Conservation (phyloP, 345 rosid species). For the Noccaea caerulescens region DNA sequence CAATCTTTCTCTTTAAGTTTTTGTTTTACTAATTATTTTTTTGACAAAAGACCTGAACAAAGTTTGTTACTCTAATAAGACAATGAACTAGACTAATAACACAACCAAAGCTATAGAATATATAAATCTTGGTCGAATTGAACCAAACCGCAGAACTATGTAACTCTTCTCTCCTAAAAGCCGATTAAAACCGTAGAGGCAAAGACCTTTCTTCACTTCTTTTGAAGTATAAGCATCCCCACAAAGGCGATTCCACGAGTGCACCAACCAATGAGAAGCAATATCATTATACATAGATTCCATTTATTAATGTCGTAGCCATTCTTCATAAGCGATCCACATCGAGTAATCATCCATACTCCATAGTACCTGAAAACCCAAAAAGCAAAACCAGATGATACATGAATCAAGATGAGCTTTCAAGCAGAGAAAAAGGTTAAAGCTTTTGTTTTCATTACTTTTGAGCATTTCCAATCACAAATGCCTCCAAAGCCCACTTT, state of each 20-base stretch:
- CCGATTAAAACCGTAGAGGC: background rate
- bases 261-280: conserved; percentile 53
- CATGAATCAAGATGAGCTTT: conserved; percentile 24
- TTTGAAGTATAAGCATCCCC: conserved; percentile 69
- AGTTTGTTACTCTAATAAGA: conserved; percentile 8
- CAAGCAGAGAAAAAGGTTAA: background rate
- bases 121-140: background rate
- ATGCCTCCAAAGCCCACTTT: conserved; percentile 88
- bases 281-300: conserved; percentile 61
- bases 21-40: no score
- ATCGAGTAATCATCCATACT: conserved; percentile 89
- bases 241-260: conserved; percentile 62
- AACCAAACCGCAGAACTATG: background rate
- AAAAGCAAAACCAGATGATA: background rate
- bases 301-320: conserved; percentile 67
- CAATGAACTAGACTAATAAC: conserved; percentile 18
- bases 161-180: conserved; percentile 2
- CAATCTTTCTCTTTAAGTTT: no score
- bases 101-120: background rate
- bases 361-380: conserved; percentile 65
- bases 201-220: conserved; percentile 50
- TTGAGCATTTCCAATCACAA: conserved; percentile 79
- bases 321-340: conserved; percentile 58
- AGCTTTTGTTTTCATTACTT: conserved; percentile 50
- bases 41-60: conserved; percentile 21